Evolutionary conservation across 1,139 yeast genomes (phyloP).

Genomic region (Wickerhamomyces sp.): DNA sequence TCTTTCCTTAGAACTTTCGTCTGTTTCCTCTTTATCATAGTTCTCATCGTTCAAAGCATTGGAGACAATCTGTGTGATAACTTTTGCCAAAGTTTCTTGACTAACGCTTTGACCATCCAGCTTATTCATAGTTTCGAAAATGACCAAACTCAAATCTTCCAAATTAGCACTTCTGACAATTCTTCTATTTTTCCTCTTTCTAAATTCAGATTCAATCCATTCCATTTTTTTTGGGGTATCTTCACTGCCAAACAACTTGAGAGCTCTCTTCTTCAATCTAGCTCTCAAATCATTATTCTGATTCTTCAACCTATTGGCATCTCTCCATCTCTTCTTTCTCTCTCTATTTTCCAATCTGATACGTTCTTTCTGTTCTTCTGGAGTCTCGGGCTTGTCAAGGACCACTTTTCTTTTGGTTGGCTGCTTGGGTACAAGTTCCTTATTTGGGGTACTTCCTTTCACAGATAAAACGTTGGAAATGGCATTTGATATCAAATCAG

Average conservation of each 20-base stretch:
- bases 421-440: neutral
- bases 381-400: conserved; percentile 18
- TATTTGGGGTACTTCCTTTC: conserved; percentile 3
- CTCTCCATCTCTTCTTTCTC: conserved; percentile 89
- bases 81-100: conserved; percentile 22
- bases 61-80: conserved; percentile 29
- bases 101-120: conserved; percentile 15
- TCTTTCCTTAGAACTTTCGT: too few relatives aligned
- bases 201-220: conserved; percentile 78
- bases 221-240: conserved; percentile 49
- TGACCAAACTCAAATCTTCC: conserved; percentile 20
- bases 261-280: conserved; percentile 71
- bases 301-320: conserved; percentile 71
- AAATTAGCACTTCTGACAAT: conserved; percentile 27
- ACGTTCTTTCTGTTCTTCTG: conserved; percentile 46
- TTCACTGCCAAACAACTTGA: conserved; percentile 57
- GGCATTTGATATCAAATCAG: conserved; percentile 26
- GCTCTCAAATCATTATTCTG: conserved; percentile 83
- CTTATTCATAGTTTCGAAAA: conserved; percentile 20
- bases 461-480: conserved; percentile 22
- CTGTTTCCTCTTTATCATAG: conserved; percentile 7
- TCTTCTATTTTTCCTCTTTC: conserved; percentile 57
- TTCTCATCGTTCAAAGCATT: conserved; percentile 8
- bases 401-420: conserved; percentile 9
- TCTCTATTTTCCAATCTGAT: conserved; percentile 70